A percentile compares a stretch with the other conserved stretches of the same genome.
Conservation (phyloP, 2,329 filamentous ascomycete species). For the Colletotrichum trifolii region DNA sequence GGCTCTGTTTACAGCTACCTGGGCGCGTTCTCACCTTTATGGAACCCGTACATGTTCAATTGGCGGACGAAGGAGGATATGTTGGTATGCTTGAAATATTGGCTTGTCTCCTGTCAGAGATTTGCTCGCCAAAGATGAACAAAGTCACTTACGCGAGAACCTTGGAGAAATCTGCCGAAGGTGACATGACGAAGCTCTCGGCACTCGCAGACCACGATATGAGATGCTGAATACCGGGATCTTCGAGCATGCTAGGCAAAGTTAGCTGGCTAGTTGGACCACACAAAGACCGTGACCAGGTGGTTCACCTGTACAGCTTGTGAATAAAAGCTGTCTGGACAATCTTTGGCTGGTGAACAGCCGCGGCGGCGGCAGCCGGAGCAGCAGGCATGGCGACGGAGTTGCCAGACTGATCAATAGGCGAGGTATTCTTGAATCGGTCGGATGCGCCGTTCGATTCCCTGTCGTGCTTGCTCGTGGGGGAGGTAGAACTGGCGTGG, state of each 20-base stretch:
- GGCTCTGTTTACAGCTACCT: background rate
- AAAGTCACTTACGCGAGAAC: conserved; percentile 83
- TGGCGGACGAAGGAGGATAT: conserved; percentile 98
- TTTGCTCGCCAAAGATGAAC: background rate
- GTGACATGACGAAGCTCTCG: conserved; percentile 99
- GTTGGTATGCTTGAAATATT: conserved; percentile 99
- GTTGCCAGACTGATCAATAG: conserved; percentile 50
- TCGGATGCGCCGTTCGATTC: conserved; percentile 44
- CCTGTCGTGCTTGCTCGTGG: conserved; percentile 34
- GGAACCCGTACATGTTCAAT: conserved; percentile 99
- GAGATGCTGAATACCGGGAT: conserved; percentile 89
- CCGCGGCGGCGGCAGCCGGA: conserved; percentile 70
- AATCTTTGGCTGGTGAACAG: conserved; percentile 93
- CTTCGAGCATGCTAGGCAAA: conserved; percentile 87
- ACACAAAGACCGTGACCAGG: background rate
- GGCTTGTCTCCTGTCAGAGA: conserved; percentile 61
- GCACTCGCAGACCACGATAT: conserved; percentile 96
- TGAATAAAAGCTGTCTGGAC: conserved; percentile 99
- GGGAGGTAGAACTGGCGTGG: conserved; percentile 45
- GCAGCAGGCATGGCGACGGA: conserved; percentile 62
- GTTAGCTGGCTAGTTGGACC: conserved; percentile 9
- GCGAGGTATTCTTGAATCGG: conserved; percentile 50
- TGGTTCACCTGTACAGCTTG: conserved; percentile 92
- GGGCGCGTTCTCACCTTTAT: conserved; percentile 77
- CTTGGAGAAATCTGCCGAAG: conserved; percentile 96